Evolutionary conservation across 2,329 filamentous ascomycete species (phyloP).

Genomic region (Ceratocystis papillata): DNA sequence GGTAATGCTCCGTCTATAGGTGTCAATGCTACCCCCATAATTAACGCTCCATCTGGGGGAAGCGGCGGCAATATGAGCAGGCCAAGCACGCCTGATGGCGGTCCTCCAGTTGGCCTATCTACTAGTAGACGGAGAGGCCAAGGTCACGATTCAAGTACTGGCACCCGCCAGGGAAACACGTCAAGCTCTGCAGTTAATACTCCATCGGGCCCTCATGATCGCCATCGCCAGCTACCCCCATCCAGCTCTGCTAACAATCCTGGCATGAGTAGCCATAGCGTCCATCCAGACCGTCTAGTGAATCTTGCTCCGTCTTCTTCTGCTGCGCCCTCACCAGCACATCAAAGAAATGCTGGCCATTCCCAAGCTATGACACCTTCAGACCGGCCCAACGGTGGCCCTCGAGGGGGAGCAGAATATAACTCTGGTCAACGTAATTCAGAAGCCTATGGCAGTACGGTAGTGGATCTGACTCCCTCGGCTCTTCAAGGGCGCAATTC

Average conservation of each 20-base stretch:
- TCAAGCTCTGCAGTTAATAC: not conserved
- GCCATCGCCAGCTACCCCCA: slow-evolving; percentile 17
- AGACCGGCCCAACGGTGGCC: not conserved
- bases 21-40: not conserved
- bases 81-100: slow-evolving; percentile 5
- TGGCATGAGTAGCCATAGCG: not conserved
- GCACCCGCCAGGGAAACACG: slow-evolving; percentile 8
- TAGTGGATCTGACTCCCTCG: slow-evolving; percentile 6
- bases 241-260: slow-evolving; percentile 7
- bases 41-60: not conserved
- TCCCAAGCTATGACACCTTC: not conserved
- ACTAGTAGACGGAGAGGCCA: slow-evolving; percentile 14
- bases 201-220: slow-evolving; percentile 16
- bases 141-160: not conserved
- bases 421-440: slow-evolving; percentile 3
- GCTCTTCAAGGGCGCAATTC: not conserved
- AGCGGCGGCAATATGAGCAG: slow-evolving; percentile 1
- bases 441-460: slow-evolving; percentile 10
- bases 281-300: slow-evolving; percentile 21
- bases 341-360: slow-evolving; percentile 10
- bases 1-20: slow-evolving; percentile 2
- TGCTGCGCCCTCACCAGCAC: not conserved
- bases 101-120: slow-evolving; percentile 17
- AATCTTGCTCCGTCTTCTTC: slow-evolving; percentile 13
- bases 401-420: not conserved